Conservation (phyloP, 2,329 filamentous ascomycete genomes). For the Cladobotryum mycophilum region DNA sequence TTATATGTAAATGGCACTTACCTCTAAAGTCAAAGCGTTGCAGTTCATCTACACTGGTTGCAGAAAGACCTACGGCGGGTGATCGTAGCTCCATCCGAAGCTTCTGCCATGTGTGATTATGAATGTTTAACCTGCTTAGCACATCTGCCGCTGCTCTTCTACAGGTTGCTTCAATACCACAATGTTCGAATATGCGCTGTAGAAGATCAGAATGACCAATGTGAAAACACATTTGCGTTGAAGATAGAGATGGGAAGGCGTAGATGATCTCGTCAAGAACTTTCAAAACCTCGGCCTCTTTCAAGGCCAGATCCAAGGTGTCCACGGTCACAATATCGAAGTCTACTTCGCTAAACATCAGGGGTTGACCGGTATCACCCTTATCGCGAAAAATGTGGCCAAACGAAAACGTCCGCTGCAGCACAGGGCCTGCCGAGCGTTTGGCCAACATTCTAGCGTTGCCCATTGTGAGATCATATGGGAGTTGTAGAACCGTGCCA, state of each 20-base stretch:
- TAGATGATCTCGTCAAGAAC: constrained; percentile 86
- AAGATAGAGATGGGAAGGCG: constrained; percentile 68
- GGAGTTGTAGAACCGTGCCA: constrained; percentile 87
- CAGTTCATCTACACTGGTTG: constrained; percentile 85
- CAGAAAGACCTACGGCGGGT: constrained; percentile 73
- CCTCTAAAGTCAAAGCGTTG: constrained; percentile 86
- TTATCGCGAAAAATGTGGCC: constrained; percentile 80
- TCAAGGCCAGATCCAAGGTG: constrained; percentile 73
- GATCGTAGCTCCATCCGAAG: constrained; percentile 76
- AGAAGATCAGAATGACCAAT: constrained; percentile 84
- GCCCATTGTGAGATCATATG: constrained; percentile 85
- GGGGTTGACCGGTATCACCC: constrained; percentile 72
- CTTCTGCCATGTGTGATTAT: constrained; percentile 74
- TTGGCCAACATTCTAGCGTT: constrained; percentile 80
- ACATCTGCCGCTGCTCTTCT: constrained; percentile 71
- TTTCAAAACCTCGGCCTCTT: constrained; percentile 91
- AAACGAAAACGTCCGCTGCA: constrained; percentile 79
- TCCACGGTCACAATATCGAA: constrained; percentile 91
- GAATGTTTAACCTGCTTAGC: constrained; percentile 80
- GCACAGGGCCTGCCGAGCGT: constrained; percentile 50
- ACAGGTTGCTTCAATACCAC: constrained; percentile 64
- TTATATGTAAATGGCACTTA: constrained; percentile 26
- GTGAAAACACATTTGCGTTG: constrained; percentile 76
- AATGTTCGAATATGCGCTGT: constrained; percentile 84
- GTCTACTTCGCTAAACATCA: constrained; percentile 80